Evolutionary conservation across 805 yeast genomes (phyloP).

Genomic region (Metschnikowia vanudenii): DNA sequence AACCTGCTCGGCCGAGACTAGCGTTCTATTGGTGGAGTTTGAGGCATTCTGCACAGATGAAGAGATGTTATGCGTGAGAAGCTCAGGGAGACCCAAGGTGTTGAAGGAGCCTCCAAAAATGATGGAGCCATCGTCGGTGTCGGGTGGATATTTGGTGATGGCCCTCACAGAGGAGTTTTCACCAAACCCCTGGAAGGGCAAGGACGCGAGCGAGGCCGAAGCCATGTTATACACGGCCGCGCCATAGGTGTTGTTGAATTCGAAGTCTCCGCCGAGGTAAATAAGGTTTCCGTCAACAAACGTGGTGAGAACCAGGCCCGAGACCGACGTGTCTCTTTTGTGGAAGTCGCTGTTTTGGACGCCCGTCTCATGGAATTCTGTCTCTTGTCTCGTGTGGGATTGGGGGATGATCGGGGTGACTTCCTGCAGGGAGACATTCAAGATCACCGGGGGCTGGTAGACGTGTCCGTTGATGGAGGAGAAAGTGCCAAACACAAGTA

Average conservation of each 20-base stretch:
- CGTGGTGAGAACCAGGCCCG: constrained; percentile 36
- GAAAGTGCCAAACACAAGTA: constrained; percentile 39
- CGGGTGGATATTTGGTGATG: constrained; percentile 48
- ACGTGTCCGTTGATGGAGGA: constrained; percentile 28
- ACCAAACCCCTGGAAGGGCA: constrained; percentile 80
- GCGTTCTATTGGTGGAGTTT: constrained; percentile 37
- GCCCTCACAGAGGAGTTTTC: constrained; percentile 56
- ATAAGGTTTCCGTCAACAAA: constrained; percentile 46
- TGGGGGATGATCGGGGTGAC: constrained; percentile 24
- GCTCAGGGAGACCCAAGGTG: constrained; percentile 53
- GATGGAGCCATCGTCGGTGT: constrained; percentile 42
- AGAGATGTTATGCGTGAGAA: constrained; percentile 39
- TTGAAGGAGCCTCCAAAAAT: constrained; percentile 79
- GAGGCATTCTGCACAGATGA: constrained; percentile 20
- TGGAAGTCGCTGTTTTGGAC: too few species aligned
- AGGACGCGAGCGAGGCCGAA: constrained; percentile 37
- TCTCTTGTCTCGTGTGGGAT: constrained; percentile 17
- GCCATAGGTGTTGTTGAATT: constrained; percentile 51
- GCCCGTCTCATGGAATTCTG: too few species aligned
- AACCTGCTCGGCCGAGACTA: constrained; percentile 56
- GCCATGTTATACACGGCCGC: constrained; percentile 62
- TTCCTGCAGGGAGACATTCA: constrained; percentile 28
- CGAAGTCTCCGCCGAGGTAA: constrained; percentile 80
- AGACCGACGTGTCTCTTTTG: constrained; percentile 1
- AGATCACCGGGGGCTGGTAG: constrained; percentile 35